These are phyloP conservation scores for Trichophyton benhamiae DNA, from an alignment of 2,329 filamentous ascomycete species.

Conservation along the genomic window DNA sequence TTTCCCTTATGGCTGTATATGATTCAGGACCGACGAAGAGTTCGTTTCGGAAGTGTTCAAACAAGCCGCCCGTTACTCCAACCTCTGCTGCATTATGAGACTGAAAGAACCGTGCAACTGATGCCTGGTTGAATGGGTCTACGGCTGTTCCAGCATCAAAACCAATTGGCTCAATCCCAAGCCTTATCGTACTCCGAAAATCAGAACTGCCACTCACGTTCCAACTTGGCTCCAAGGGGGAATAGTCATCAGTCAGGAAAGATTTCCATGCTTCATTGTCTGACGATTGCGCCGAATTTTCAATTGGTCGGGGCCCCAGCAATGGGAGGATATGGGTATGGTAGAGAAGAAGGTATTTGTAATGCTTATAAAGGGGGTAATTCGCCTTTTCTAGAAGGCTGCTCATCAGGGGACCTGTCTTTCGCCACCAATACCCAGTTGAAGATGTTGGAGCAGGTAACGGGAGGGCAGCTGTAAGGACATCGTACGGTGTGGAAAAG, in stretches of 20 bases:
- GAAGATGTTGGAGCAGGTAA: neutral
- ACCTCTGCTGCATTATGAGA: neutral
- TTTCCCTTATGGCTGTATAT: neutral
- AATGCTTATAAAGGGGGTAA: slow-evolving; percentile 4
- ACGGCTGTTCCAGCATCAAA: neutral
- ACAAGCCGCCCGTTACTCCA: neutral
- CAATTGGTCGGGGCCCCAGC: neutral
- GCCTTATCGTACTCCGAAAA: neutral
- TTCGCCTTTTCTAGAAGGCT: neutral
- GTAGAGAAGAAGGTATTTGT: slow-evolving; percentile 3
- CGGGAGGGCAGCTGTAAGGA: neutral
- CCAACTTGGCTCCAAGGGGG: slow-evolving; percentile 3
- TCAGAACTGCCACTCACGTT: neutral
- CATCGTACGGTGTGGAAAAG: neutral
- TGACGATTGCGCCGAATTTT: neutral
- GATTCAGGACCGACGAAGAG: neutral
- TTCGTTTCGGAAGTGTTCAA: neutral
- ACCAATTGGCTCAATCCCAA: slow-evolving; percentile 2
- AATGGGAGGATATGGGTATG: slow-evolving; percentile 2
- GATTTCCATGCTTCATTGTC: neutral
- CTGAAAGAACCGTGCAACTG: neutral
- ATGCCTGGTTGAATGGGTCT: slow-evolving; percentile 1
- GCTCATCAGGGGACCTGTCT: neutral
- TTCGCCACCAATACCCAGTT: neutral
- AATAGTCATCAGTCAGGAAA: slow-evolving; percentile 4